These are phyloP conservation scores for Tulasnella calospora DNA, from an alignment of 768 basidiomycete species.

Conservation along the genomic window DNA sequence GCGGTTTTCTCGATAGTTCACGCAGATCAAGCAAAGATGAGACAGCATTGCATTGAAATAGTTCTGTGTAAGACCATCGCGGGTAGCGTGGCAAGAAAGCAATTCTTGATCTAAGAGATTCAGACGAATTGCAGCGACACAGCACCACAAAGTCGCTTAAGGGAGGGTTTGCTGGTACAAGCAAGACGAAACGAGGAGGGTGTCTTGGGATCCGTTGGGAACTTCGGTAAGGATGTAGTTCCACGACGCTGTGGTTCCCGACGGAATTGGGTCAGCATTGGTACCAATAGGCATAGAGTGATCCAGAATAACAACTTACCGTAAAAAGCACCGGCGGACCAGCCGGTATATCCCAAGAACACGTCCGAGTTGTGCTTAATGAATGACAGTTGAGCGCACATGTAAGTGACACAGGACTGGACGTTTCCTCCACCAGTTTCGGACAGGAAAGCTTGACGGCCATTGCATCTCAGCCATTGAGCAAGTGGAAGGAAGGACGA, in stretches of 20 bases:
- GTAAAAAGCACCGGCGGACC: slow-evolving; percentile 16
- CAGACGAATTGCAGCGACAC: neutral
- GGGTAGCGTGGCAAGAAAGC: neutral
- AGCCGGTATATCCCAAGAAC: slow-evolving; percentile 21
- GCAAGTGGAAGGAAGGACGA: slow-evolving; percentile 15
- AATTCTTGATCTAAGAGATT: neutral
- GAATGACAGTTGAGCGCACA: slow-evolving; percentile 17
- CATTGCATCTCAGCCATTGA: slow-evolving; percentile 11
- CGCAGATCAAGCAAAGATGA: neutral
- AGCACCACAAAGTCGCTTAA: neutral
- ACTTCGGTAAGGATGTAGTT: slow-evolving; percentile 19
- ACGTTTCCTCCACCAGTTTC: slow-evolving; percentile 24
- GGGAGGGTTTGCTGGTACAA: slow-evolving; percentile 10
- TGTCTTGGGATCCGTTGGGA: slow-evolving; percentile 13
- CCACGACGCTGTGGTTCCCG: neutral
- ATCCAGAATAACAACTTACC: neutral
- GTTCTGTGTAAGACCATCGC: neutral
- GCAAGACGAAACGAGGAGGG: slow-evolving; percentile 21
- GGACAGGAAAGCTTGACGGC: slow-evolving; percentile 23
- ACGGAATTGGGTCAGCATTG: neutral
- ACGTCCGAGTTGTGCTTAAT: slow-evolving; percentile 24
- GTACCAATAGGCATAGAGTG: neutral
- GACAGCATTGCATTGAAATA: neutral
- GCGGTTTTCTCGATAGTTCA: no score
- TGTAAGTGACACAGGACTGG: slow-evolving; percentile 18